These are phyloP conservation scores for Lodderomyces oxycetoniae DNA, from an alignment of 1,139 yeast genomes.

Conservation along the genomic window DNA sequence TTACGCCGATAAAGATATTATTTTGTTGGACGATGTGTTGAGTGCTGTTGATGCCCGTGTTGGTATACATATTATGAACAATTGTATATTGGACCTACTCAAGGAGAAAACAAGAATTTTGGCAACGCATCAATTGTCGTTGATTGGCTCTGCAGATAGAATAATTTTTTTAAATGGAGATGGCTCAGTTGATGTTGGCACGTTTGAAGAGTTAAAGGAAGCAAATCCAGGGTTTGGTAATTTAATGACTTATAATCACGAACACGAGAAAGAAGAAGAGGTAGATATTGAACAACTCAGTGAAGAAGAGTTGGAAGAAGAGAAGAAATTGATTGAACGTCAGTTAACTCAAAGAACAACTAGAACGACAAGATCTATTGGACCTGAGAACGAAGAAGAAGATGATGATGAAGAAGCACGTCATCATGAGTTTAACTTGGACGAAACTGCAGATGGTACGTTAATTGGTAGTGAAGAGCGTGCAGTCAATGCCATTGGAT, in stretches of 20 bases:
- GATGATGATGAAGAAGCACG: conserved; percentile 19
- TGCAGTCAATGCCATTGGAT: conserved; percentile 39
- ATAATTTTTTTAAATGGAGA: conserved; percentile 42
- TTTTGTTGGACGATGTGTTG: conserved; percentile 43
- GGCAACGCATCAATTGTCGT: conserved; percentile 45
- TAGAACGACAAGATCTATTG: conserved; percentile 6
- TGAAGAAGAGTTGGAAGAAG: conserved; percentile 19
- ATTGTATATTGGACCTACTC: conserved; percentile 34
- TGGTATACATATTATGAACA: conserved; percentile 41
- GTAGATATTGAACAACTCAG: conserved; percentile 15
- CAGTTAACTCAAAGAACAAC: conserved; percentile 14
- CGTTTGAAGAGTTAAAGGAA: conserved; percentile 31
- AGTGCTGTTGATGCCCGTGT: conserved; percentile 50
- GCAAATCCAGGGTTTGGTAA: conserved; percentile 42
- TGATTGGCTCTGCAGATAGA: conserved; percentile 39
- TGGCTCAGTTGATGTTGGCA: conserved; percentile 37
- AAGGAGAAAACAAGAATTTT: conserved; percentile 38
- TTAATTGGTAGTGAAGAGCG: conserved; percentile 29
- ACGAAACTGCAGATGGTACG: conserved; percentile 27
- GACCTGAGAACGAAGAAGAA: conserved; percentile 10
- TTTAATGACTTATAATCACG: conserved; percentile 43
- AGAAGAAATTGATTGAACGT: conserved; percentile 18
- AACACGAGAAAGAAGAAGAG: conserved; percentile 22
- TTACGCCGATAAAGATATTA: conserved; percentile 36
- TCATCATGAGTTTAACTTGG: conserved; percentile 19